Evolutionary conservation across 305 asterid genomes (phyloP), one percentile per base, ranked within the genome.

Genomic region (Solanum hybrid): DNA sequence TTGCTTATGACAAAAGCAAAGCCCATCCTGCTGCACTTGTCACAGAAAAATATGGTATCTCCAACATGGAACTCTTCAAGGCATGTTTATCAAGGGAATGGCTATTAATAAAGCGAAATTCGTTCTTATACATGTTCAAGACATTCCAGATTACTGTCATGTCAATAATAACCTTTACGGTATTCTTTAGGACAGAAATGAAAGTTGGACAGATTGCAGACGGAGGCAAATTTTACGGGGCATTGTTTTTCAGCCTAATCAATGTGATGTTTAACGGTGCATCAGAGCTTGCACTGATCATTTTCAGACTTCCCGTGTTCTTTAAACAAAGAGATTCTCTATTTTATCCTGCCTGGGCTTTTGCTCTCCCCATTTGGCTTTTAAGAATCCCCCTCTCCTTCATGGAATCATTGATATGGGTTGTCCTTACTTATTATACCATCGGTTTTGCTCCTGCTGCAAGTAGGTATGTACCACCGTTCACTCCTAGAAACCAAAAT

Each of bases 341-440:
- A 69, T 97, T 97, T 92, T 96, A 89, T 92, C 98, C 99, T 8
- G 95, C 99, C 78, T 97, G 99, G 98, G 99, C 98, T 14, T 97
- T 95, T 88, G 95, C 99, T 29, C 90, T 97, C 71, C 99, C 99
- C 1, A 95, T 95, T 89, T 97, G 98, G 97, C 92, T 97, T 89
- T 92, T 95, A 34, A 91, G 94, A 90, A 93, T 97, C 87, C 99
- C 98, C 13, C 94, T 97, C 75, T 96, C 98, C 31, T 86, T 96
- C 24, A 89, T 95, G 94, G 99, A 96, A 90, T 96, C 99, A 22
- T 89, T 93, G 79, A 96, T 96, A 91, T 97, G 99, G 99, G 91
- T 94, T 36, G 51, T 93, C 89, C 98, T 97, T 90, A 95, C 98
- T n/a, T 97, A 97, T 91, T 96, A 97, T 91, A 94, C 98, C n/a